Percentiles rank a stretch among this genome's conserved stretches.
phyloP scores from a whole-genome alignment of 2,329 filamentous ascomycete species.

The Trichoderma aggressivum region DNA sequence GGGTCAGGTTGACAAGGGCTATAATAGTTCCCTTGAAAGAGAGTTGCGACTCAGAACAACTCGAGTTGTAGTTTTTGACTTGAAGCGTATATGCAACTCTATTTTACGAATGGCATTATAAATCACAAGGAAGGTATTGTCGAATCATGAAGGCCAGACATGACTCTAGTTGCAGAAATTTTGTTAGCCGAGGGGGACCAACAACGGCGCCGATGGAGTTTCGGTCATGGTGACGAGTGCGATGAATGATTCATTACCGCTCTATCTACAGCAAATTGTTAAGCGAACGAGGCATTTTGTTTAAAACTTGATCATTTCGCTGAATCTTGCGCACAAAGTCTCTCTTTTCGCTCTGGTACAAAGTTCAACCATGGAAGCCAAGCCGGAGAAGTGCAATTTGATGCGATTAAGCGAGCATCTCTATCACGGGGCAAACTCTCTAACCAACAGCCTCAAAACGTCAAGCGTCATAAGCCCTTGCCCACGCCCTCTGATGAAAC shows the following conservation, averaged over 20 bases:
- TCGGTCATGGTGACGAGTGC: not conserved
- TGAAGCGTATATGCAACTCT: not conserved
- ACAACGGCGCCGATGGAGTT: not conserved
- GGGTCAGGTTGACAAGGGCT: not conserved
- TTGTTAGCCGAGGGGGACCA: not conserved
- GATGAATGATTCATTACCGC: not conserved
- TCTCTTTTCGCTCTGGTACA: not conserved
- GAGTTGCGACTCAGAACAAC: not conserved
- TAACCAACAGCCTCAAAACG: not conserved
- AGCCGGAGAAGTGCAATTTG: not conserved
- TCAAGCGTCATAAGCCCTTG: not conserved
- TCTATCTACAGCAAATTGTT: not conserved
- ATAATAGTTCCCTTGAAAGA: not conserved
- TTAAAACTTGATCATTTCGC: not conserved
- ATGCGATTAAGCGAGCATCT: not conserved
- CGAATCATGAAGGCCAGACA: not conserved
- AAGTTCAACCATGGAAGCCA: not conserved
- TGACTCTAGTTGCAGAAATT: not conserved
- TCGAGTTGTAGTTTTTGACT: not conserved
- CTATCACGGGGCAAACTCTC: not conserved
- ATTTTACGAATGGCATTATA: not conserved
- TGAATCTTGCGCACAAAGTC: not conserved
- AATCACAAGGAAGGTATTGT: not conserved
- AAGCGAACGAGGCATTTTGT: not conserved
- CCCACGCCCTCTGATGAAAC: not conserved